A percentile compares a stretch with the other conserved stretches of the same genome.
Conservation (phyloP, 2,329 filamentous ascomycete genomes). For the Curvularia sp. region DNA sequence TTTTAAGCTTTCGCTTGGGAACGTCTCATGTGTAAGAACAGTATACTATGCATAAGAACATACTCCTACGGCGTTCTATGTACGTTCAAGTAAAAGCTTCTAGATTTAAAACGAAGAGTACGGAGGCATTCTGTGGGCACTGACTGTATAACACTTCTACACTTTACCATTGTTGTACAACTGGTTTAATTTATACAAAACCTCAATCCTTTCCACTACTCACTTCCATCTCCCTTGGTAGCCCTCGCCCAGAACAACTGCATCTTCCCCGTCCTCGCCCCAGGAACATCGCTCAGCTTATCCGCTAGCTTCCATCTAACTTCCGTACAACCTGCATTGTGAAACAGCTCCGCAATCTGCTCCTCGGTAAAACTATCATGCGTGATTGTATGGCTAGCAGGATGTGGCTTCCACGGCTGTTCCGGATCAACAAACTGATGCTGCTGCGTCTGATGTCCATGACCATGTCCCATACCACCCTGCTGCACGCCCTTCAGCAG, state of each 20-base stretch:
- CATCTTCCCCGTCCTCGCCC: background rate
- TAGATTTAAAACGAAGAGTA: no score
- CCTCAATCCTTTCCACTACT: background rate
- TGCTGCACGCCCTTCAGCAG: background rate
- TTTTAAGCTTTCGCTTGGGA: background rate
- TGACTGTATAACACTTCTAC: no score
- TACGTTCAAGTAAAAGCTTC: no score
- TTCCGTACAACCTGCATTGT: background rate
- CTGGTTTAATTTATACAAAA: no score
- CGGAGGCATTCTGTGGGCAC: no score
- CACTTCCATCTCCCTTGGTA: background rate
- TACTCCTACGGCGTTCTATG: no score
- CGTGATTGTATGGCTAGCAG: background rate
- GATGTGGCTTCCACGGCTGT: background rate
- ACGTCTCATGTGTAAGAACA: background rate
- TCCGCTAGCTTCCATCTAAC: background rate
- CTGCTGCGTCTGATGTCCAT: background rate
- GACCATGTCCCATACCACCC: background rate
- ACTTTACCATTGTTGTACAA: no score
- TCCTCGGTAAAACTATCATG: background rate
- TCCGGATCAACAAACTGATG: background rate
- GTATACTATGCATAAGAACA: background rate
- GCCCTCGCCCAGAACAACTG: background rate
- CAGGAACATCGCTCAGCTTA: background rate
- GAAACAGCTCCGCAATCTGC: background rate